phyloP scores from a whole-genome alignment of 176 grass and related monocot genomes.

The Triticum dicoccoides region DNA sequence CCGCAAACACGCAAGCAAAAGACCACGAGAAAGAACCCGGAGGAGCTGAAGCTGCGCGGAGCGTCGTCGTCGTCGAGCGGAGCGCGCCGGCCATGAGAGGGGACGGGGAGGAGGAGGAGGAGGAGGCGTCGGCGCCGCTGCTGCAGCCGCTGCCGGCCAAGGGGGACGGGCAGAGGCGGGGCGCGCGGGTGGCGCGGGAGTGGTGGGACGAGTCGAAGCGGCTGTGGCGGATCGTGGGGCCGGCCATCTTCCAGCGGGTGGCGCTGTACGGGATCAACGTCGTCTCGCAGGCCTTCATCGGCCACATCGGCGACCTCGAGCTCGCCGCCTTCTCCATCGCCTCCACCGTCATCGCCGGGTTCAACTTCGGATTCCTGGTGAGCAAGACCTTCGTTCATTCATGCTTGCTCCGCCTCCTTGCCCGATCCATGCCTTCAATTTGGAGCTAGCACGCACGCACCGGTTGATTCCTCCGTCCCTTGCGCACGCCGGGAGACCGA shows the following conservation, averaged over 20 bases:
- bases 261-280: constrained; percentile 42
- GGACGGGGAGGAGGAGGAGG: no score
- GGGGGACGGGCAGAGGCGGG: no score
- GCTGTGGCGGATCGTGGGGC: constrained; percentile 54
- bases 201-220: constrained; percentile 21
- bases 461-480: no score
- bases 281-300: constrained; percentile 58
- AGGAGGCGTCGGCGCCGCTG: constrained; percentile 21
- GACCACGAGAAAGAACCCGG: no score
- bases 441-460: no score
- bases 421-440: no score
- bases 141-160: background rate
- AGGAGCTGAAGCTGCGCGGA: no score
- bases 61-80: no score
- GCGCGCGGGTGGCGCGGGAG: constrained; percentile 10
- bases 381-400: no score
- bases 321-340: constrained; percentile 68
- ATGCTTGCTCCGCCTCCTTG: no score
- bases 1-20: no score
- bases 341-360: constrained; percentile 43
- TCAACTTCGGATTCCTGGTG: constrained; percentile 67
- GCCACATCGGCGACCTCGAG: constrained; percentile 38
- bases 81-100: background rate
- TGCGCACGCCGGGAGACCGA: no score
- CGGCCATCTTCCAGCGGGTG: constrained; percentile 60